A percentile compares a stretch with the other conserved stretches of the same genome.
Evolutionary conservation across 768 basidiomycete species (phyloP).

Genomic region (Solioccasus polychromus): DNA sequence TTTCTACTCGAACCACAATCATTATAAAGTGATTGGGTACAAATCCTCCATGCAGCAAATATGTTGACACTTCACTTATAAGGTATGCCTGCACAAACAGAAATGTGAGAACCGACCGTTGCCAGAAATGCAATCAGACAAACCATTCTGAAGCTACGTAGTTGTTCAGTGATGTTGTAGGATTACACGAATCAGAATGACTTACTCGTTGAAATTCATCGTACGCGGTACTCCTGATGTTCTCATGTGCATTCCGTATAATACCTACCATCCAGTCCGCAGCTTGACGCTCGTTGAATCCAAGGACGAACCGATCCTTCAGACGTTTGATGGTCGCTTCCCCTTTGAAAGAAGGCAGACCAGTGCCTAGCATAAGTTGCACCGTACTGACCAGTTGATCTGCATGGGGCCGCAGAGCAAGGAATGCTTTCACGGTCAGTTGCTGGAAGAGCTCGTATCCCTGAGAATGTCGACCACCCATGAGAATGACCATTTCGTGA

Average conservation of each 20-base stretch:
- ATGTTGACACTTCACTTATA: conserved; percentile 19
- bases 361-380: conserved; percentile 92
- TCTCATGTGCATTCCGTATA: conserved; percentile 92
- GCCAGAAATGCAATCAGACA: conserved; percentile 8
- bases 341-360: conserved; percentile 95
- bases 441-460: conserved; percentile 94
- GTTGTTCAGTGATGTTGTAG: conserved; percentile 5
- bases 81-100: conserved; percentile 26
- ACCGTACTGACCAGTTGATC: conserved; percentile 88
- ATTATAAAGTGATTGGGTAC: too few relatives aligned
- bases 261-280: conserved; percentile 91
- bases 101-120: background rate
- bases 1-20: background rate
- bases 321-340: conserved; percentile 87
- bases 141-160: conserved; percentile 49
- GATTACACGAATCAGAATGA: background rate
- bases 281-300: conserved; percentile 83
- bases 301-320: conserved; percentile 80
- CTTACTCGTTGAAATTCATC: conserved; percentile 93
- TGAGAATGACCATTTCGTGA: conserved; percentile 96
- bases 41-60: background rate
- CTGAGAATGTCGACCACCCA: conserved; percentile 94
- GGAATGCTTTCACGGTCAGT: conserved; percentile 93
- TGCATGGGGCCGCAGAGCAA: conserved; percentile 92
- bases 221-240: conserved; percentile 88